phyloP scores from a whole-genome alignment of 208 protist genomes.

The Crithidia expoeki region DNA sequence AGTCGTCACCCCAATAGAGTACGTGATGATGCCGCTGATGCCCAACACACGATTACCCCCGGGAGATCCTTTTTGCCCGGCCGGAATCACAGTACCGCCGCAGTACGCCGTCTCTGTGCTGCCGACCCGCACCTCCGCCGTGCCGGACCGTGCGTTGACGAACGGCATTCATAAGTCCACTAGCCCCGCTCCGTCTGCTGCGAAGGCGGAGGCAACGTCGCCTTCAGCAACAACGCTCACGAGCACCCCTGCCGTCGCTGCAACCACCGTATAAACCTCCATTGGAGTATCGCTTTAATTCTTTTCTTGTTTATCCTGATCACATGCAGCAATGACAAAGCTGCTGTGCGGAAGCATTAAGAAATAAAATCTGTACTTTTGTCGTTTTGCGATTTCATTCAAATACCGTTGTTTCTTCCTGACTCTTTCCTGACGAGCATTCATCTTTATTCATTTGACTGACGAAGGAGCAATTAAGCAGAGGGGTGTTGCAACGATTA shows the following conservation, averaged over 20 bases:
- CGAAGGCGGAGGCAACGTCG: slow-evolving; percentile 2
- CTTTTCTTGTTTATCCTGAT: neutral
- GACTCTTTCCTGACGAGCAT: too few relatives aligned
- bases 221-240: neutral
- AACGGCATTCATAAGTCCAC: slow-evolving; percentile 15
- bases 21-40: slow-evolving; percentile 43
- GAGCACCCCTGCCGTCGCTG: neutral
- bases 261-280: neutral
- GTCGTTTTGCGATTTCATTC: too few relatives aligned
- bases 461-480: too few relatives aligned
- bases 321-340: neutral
- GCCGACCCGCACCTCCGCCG: slow-evolving; percentile 5
- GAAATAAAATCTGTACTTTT: too few relatives aligned
- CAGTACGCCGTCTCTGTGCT: slow-evolving; percentile 36
- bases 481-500: too few relatives aligned
- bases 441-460: too few relatives aligned
- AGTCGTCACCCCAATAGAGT: slow-evolving; percentile 32
- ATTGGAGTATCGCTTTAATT: neutral
- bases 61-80: slow-evolving; percentile 62
- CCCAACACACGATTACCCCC: slow-evolving; percentile 52
- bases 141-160: slow-evolving; percentile 9
- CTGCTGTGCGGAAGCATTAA: slow-evolving; percentile 9
- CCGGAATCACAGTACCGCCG: slow-evolving; percentile 49
- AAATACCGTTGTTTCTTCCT: too few relatives aligned
- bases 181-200: neutral